Evolutionary conservation across 768 basidiomycete genomes (phyloP).

Genomic region (Mycena capillaripes): DNA sequence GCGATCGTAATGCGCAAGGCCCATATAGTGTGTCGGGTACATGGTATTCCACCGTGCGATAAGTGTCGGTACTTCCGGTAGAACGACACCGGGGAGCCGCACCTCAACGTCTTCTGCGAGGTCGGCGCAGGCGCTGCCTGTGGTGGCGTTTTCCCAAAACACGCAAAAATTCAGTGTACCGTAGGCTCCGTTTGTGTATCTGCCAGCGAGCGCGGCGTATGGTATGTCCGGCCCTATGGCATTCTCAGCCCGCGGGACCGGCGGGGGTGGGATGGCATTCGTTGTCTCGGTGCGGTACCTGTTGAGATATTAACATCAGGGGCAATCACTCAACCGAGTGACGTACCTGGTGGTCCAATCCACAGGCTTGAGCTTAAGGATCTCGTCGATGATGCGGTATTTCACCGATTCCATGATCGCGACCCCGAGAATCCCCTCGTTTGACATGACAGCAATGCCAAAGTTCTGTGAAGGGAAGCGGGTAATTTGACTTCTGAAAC

Average conservation of each 20-base stretch:
- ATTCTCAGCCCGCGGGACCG: constrained; percentile 34
- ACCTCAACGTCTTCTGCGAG: background rate
- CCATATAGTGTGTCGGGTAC: background rate
- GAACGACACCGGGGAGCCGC: constrained; percentile 39
- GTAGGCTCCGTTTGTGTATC: constrained; percentile 42
- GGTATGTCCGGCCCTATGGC: constrained; percentile 28
- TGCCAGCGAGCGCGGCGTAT: constrained; percentile 39
- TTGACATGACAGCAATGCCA: constrained; percentile 45
- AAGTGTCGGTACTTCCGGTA: constrained; percentile 38
- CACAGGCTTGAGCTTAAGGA: constrained; percentile 39
- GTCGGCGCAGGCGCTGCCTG: constrained; percentile 7
- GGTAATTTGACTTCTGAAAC: constrained; percentile 37
- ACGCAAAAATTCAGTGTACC: constrained; percentile 42
- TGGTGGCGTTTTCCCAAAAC: constrained; percentile 10
- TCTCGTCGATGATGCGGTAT: constrained; percentile 43
- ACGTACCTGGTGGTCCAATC: constrained; percentile 44
- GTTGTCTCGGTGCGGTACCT: constrained; percentile 15
- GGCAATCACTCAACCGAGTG: background rate
- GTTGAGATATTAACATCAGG: background rate
- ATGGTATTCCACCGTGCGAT: constrained; percentile 10
- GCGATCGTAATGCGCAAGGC: background rate
- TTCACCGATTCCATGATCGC: constrained; percentile 39
- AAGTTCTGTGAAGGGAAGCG: constrained; percentile 37
- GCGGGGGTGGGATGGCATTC: constrained; percentile 20
- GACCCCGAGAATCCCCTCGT: constrained; percentile 42